phyloP scores from a whole-genome alignment of 495 filamentous ascomycete genomes.

The Amphirosellinia nigrospora region DNA sequence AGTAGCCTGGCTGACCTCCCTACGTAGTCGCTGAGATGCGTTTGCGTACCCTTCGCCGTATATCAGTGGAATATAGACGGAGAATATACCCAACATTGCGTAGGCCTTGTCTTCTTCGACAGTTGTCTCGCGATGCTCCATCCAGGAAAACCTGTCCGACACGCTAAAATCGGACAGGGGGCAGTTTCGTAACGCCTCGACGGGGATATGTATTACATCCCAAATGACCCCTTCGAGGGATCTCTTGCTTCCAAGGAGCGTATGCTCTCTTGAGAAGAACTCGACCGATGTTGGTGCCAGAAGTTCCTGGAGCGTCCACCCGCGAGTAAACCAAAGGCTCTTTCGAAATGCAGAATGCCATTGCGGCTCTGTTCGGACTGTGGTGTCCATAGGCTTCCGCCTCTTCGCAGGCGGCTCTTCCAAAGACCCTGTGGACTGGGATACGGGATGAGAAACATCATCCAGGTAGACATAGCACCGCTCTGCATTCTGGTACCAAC shows the following conservation, averaged over 20 bases:
- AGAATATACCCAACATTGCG: slow-evolving; percentile 46
- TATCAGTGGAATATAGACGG: slow-evolving; percentile 40
- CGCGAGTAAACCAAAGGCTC: too few relatives aligned
- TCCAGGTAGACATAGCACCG: slow-evolving; percentile 41
- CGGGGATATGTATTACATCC: slow-evolving; percentile 34
- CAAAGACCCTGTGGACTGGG: too few relatives aligned
- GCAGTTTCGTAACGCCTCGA: slow-evolving; percentile 27
- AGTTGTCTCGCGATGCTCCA: slow-evolving; percentile 37
- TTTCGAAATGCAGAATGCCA: too few relatives aligned
- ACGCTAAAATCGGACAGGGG: slow-evolving; percentile 25
- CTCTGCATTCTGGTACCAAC: slow-evolving; percentile 38
- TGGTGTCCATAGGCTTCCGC: too few relatives aligned
- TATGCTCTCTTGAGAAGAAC: slow-evolving; percentile 42
- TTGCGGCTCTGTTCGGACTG: too few relatives aligned
- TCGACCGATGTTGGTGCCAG: slow-evolving; percentile 39
- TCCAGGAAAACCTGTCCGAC: slow-evolving; percentile 44
- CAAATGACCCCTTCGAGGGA: slow-evolving; percentile 28
- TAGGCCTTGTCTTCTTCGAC: slow-evolving; percentile 47
- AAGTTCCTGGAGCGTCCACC: too few relatives aligned
- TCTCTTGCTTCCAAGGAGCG: slow-evolving; percentile 36
- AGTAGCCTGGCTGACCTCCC: slow-evolving; percentile 27
- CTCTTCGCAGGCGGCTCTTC: too few relatives aligned
- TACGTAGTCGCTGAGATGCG: slow-evolving; percentile 42
- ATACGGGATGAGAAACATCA: slow-evolving; percentile 38
- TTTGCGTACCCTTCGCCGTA: slow-evolving; percentile 47